Base-by-base conservation (phyloP, 2,329 filamentous ascomycete species). In the Venturia aucupariae region DNA sequence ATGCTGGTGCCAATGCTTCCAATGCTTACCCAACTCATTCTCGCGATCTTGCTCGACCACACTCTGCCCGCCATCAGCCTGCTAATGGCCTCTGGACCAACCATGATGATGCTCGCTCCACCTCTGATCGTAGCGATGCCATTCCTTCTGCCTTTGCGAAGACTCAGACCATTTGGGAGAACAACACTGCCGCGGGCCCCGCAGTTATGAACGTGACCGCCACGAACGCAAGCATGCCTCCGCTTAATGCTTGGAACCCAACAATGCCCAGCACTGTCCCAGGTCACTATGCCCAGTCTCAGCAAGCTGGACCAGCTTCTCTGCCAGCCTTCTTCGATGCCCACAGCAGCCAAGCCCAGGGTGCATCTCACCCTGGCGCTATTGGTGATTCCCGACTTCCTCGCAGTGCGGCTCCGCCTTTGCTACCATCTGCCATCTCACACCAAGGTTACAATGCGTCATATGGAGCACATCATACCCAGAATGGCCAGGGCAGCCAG, bases 31-130 rank as follows among this genome's bases (percentile, higher is more conserved):
- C 80, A 83, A 32, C 79, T 76, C 61, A 38, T 17, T 51, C 44
- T 8, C 51, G 51, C 51, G 38, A 46, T 72, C 64, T 82, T 83
- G 71, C 81, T 83, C 68, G 76, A 79, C 55, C 71, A 74, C 6
- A 72, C 71, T 64, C 80, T 79, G 61, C 71, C 75, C 27, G 76
- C 75, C 61, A 72, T 76, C 42, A 72, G 75, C 75, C 22, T 82
- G 82, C 57, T 79, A 57, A 32, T 73, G 67, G 75, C 59, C 68
- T 77, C 44, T 88, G 86, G 86, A 24, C 38, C 7, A 61, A 42
- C 59, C 38, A 42, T 46, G 59, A 61, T 8, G 59, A 61, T 41
- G 42, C 27, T 17, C 59, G 59, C 17, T 42, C 59, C 38, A 38
- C 38, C 42, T 61, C 59, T 61, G 59, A 42, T 61, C 38, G 38